These are phyloP conservation scores for Populus ilicifolia DNA, from an alignment of 345 rosid genomes.

Conservation along the genomic window DNA sequence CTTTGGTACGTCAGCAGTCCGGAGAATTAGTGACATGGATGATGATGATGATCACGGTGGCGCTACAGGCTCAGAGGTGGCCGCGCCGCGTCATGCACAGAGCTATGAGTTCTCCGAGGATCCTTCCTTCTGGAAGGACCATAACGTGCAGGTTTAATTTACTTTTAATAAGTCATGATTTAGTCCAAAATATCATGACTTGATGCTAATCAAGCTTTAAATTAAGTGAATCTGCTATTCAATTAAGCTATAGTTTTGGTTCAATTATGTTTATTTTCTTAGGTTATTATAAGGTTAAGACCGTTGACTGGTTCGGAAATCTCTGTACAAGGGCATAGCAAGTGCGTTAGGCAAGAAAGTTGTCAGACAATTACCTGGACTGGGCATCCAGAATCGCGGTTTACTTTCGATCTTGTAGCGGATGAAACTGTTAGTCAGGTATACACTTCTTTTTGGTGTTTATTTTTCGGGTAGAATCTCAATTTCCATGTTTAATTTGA, in stretches of 20 bases:
- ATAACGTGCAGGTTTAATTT: slow-evolving; percentile 72
- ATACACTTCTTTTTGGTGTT: slow-evolving; percentile 3
- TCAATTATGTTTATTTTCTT: not conserved
- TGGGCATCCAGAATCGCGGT: slow-evolving; percentile 86
- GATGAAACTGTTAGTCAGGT: slow-evolving; percentile 91
- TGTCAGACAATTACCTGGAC: slow-evolving; percentile 81
- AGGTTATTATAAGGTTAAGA: slow-evolving; percentile 90
- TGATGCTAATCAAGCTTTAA: not conserved
- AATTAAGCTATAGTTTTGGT: not conserved
- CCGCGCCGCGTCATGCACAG: slow-evolving; percentile 33
- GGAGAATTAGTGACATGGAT: slow-evolving; percentile 40
- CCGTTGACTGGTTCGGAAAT: slow-evolving; percentile 83
- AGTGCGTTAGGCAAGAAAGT: slow-evolving; percentile 84
- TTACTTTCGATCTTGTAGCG: slow-evolving; percentile 90
- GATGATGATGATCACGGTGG: slow-evolving; percentile 25
- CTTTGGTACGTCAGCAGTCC: slow-evolving; percentile 32
- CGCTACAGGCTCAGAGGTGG: slow-evolving; percentile 18
- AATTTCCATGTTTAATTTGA: slow-evolving; percentile 1
- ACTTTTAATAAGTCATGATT: not conserved
- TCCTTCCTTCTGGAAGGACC: slow-evolving; percentile 94
- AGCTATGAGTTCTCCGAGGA: slow-evolving; percentile 78
- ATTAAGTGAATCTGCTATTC: not conserved
- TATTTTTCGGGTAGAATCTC: not conserved
- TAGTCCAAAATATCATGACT: not conserved
- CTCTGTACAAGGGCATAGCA: slow-evolving; percentile 66